A percentile compares a stretch with the other conserved stretches of the same genome.
These are phyloP conservation scores for Colletotrichum sp. DNA, from an alignment of 2,329 filamentous ascomycete species.

Conservation along the genomic window DNA sequence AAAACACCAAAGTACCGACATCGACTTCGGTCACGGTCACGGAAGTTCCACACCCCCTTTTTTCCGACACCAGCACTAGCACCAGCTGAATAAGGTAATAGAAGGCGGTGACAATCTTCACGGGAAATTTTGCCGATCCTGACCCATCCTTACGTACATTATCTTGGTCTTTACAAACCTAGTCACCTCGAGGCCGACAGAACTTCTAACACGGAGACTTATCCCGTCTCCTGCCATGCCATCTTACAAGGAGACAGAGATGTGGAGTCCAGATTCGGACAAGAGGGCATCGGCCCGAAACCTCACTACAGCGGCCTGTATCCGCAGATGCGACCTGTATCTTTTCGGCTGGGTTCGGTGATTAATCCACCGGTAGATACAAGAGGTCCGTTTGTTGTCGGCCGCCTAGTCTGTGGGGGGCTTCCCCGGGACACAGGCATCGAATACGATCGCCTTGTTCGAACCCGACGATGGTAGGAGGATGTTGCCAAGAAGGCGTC, in stretches of 20 bases:
- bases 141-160: not conserved
- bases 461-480: not conserved
- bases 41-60: not conserved
- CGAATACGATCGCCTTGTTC: not conserved
- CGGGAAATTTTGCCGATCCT: too few species aligned
- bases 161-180: not conserved
- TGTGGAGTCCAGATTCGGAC: not conserved
- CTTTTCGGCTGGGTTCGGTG: not conserved
- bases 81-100: too few species aligned
- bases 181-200: not conserved
- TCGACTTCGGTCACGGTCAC: not conserved
- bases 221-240: not conserved
- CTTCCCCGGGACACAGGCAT: not conserved
- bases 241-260: not conserved
- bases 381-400: not conserved
- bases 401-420: not conserved
- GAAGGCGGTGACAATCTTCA: too few species aligned
- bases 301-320: not conserved
- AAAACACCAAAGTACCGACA: too few species aligned
- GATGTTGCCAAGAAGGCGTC: not conserved
- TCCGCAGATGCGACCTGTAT: not conserved
- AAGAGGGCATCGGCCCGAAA: not conserved
- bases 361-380: not conserved
- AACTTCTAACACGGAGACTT: not conserved
- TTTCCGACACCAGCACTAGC: not conserved